Percentiles rank a stretch among this genome's conserved stretches.
These are phyloP conservation scores for Nemania sp. DNA, from an alignment of 2,329 filamentous ascomycete genomes.

Conservation along the genomic window DNA sequence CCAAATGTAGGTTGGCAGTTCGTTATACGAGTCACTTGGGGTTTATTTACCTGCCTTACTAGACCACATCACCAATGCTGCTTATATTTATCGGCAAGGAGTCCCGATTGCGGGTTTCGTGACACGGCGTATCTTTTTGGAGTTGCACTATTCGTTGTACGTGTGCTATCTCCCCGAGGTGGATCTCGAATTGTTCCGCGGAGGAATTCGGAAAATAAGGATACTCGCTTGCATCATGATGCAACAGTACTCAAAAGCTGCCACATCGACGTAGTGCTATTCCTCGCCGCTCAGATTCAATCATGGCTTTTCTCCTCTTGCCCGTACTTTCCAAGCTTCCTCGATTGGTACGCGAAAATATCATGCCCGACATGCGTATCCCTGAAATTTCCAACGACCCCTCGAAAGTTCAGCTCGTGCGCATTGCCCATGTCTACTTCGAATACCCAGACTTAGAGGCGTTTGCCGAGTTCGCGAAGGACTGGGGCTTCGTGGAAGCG, in stretches of 20 bases:
- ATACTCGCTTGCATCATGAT: neutral
- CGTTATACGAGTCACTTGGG: neutral
- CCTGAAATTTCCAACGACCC: slow-evolving; percentile 28
- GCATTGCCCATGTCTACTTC: slow-evolving; percentile 32
- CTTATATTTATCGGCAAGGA: neutral
- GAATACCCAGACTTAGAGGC: slow-evolving; percentile 37
- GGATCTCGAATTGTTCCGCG: slow-evolving; percentile 28
- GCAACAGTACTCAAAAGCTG: slow-evolving; percentile 4
- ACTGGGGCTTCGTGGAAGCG: slow-evolving; percentile 39
- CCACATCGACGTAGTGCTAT: neutral
- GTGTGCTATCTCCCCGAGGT: slow-evolving; percentile 8
- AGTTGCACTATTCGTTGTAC: neutral
- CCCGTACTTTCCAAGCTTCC: slow-evolving; percentile 14
- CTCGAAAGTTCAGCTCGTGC: slow-evolving; percentile 31
- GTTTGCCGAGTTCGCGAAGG: slow-evolving; percentile 33
- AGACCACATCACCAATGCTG: neutral
- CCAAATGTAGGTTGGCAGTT: neutral
- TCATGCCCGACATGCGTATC: slow-evolving; percentile 31
- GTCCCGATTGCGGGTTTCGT: neutral
- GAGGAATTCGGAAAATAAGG: slow-evolving; percentile 23
- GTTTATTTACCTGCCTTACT: neutral
- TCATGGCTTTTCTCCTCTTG: slow-evolving; percentile 17
- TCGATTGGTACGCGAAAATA: slow-evolving; percentile 18
- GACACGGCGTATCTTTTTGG: neutral
- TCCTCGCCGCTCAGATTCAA: neutral